These are phyloP conservation scores for Fusarium sambucinum DNA, from an alignment of 2,329 filamentous ascomycete species.

Conservation along the genomic window DNA sequence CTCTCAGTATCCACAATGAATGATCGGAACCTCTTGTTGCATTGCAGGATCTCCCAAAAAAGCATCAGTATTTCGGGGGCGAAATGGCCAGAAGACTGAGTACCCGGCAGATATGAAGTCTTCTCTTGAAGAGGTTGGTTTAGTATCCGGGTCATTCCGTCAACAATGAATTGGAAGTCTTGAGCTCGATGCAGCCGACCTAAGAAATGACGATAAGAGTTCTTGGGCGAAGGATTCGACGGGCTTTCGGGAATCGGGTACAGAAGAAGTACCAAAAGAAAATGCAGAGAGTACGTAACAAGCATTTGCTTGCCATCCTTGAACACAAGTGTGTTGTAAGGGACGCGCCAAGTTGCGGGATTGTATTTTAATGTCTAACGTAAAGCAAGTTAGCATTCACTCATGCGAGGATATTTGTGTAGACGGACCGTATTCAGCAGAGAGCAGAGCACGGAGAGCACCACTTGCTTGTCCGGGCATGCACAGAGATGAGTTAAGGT, in stretches of 20 bases:
- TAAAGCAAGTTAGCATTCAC: constrained; percentile 28
- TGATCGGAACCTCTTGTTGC: constrained; percentile 95
- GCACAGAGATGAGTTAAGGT: constrained; percentile 91
- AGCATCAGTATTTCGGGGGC: constrained; percentile 96
- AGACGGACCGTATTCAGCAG: constrained; percentile 85
- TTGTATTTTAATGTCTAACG: constrained; percentile 93
- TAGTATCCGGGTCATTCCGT: constrained; percentile 91
- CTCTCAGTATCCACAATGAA: constrained; percentile 97
- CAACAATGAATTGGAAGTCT: constrained; percentile 97
- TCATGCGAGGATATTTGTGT: not conserved
- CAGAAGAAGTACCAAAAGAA: constrained; percentile 85
- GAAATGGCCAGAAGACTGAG: constrained; percentile 83
- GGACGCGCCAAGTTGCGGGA: constrained; percentile 90
- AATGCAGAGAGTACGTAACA: constrained; percentile 90
- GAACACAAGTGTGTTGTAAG: constrained; percentile 92
- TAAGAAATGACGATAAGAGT: constrained; percentile 93
- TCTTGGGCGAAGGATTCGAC: constrained; percentile 77
- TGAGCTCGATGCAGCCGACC: constrained; percentile 91
- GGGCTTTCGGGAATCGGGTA: constrained; percentile 88
- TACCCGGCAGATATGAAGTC: constrained; percentile 87
- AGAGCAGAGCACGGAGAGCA: constrained; percentile 91
- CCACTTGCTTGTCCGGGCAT: constrained; percentile 89
- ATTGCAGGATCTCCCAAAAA: constrained; percentile 97
- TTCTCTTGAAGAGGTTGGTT: constrained; percentile 94
- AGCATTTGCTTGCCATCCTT: constrained; percentile 91